Evolutionary conservation across 192 early-diverging fungal species (phyloP).

Genomic region (Coemansia pectinata): DNA sequence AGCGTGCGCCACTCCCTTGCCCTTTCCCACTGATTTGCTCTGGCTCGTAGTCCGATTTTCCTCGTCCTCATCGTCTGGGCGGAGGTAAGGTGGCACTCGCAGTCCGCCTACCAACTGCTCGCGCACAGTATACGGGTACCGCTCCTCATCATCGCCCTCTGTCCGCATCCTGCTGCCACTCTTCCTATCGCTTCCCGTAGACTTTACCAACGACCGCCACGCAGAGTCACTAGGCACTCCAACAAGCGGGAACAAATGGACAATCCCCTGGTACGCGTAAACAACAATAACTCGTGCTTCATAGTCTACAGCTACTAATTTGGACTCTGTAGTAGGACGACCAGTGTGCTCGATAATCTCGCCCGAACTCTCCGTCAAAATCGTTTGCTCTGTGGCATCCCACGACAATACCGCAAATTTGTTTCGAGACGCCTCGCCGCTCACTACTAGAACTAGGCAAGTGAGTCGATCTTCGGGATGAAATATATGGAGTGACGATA

Average conservation of each 20-base stretch:
- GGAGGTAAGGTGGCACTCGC: conserved; percentile 20
- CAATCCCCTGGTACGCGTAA: conserved; percentile 67
- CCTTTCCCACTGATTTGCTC: conserved; percentile 19
- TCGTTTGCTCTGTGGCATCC: conserved; percentile 43
- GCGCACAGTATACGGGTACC: conserved; percentile 34
- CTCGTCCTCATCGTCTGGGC: background rate
- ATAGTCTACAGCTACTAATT: conserved; percentile 62
- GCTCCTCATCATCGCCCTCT: background rate
- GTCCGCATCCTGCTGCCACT: background rate
- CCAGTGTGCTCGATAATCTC: conserved; percentile 61
- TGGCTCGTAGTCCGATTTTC: background rate
- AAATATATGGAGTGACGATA: conserved; percentile 56
- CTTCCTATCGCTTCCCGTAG: background rate
- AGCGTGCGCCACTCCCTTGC: conserved; percentile 30
- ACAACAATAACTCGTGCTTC: conserved; percentile 56
- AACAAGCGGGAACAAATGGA: conserved; percentile 65
- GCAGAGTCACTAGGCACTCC: background rate
- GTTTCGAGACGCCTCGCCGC: conserved; percentile 57
- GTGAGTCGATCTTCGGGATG: conserved; percentile 49
- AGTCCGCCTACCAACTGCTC: conserved; percentile 15
- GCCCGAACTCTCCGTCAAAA: conserved; percentile 70
- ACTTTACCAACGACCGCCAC: conserved; percentile 13
- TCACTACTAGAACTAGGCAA: conserved; percentile 63
- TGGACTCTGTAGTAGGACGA: conserved; percentile 56
- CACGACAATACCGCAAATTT: conserved; percentile 74